Evolutionary conservation across 305 asterid species (phyloP).

Genomic region (Petunia hybrid): DNA sequence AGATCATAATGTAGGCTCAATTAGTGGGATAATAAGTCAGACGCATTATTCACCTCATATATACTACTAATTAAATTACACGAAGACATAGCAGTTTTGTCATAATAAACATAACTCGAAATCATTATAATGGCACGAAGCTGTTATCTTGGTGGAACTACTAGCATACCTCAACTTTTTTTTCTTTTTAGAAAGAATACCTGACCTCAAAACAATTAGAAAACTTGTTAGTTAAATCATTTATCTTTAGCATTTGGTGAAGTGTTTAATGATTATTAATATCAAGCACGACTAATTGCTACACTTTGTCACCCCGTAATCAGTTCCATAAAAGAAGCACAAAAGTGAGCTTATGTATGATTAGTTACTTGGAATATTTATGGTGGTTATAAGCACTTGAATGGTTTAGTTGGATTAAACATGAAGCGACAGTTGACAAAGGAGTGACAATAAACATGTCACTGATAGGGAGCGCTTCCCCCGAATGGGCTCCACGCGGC

Average conservation of each 20-base stretch:
- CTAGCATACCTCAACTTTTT: background rate
- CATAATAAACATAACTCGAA: background rate
- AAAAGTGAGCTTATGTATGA: slow-evolving; percentile 13
- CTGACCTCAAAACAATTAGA: slow-evolving; percentile 27
- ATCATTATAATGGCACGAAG: slow-evolving; percentile 7
- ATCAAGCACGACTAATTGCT: slow-evolving; percentile 23
- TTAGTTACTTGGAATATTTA: background rate
- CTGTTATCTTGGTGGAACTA: background rate
- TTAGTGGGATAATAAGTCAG: slow-evolving; percentile 41
- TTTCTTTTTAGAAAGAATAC: background rate
- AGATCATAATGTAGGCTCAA: slow-evolving; percentile 32
- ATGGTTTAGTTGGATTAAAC: slow-evolving; percentile 32
- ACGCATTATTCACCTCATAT: slow-evolving; percentile 27
- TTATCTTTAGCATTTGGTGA: slow-evolving; percentile 36
- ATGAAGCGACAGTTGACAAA: slow-evolving; percentile 17
- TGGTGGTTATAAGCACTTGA: slow-evolving; percentile 34
- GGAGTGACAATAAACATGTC: background rate
- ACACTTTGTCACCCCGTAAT: background rate
- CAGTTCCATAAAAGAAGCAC: background rate
- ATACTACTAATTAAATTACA: background rate
- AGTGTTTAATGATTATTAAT: slow-evolving; percentile 36
- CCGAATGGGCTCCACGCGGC: too few relatives aligned
- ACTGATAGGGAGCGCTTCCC: background rate
- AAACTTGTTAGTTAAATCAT: slow-evolving; percentile 41
- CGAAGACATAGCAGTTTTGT: slow-evolving; percentile 8